Percentiles rank a stretch among this genome's conserved stretches.
Conservation (phyloP, 2,329 filamentous ascomycete genomes). For the Aspergillus fischeri region DNA sequence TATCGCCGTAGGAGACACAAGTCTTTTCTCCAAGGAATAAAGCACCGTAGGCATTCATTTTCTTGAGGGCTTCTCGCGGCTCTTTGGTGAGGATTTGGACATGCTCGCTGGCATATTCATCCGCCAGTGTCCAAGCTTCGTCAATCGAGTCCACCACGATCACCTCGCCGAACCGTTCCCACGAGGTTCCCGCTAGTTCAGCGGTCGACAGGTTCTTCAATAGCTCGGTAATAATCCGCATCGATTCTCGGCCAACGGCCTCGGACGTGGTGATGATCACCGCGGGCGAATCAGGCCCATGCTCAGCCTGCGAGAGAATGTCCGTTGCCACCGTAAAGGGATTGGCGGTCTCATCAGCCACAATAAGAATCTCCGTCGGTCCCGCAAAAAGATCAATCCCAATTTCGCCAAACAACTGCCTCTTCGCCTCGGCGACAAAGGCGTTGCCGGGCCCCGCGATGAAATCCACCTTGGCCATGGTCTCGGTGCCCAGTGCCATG, state of each 20-base stretch:
- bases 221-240: conserved; percentile 35
- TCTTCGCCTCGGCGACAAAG: conserved; percentile 53
- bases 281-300: conserved; percentile 51
- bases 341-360: conserved; percentile 47
- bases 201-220: conserved; percentile 43
- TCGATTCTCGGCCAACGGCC: conserved; percentile 36
- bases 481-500: conserved; percentile 50
- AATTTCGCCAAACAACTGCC: conserved; percentile 51
- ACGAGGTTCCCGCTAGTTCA: conserved; percentile 42
- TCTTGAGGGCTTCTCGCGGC: conserved; percentile 47
- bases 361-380: conserved; percentile 51
- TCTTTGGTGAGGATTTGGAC: conserved; percentile 48
- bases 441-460: conserved; percentile 53
- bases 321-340: conserved; percentile 46
- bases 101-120: conserved; percentile 49
- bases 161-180: conserved; percentile 47
- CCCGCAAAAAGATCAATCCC: conserved; percentile 54
- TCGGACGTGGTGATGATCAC: conserved; percentile 48
- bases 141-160: conserved; percentile 41
- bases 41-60: conserved; percentile 51
- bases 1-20: conserved; percentile 53
- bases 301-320: conserved; percentile 48
- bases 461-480: conserved; percentile 48
- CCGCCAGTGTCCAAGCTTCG: conserved; percentile 43
- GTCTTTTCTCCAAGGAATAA: conserved; percentile 51